Percentiles rank a stretch among this genome's conserved stretches.
phyloP scores from a whole-genome alignment of 805 yeast genomes.

The Kodamaea restingae region DNA sequence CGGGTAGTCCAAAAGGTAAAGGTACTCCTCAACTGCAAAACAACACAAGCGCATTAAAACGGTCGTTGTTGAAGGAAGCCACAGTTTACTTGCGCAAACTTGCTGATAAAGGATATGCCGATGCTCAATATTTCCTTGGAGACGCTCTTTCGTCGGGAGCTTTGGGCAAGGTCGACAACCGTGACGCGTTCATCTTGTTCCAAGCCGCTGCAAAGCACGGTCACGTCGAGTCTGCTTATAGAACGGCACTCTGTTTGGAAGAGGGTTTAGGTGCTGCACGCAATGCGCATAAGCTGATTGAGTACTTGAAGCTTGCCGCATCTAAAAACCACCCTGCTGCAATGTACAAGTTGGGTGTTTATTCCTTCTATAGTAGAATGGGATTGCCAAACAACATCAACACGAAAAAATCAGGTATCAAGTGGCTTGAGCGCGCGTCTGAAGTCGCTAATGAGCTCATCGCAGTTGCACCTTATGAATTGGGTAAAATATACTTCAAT shows the following conservation, averaged over 20 bases:
- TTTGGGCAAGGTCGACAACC: conserved; percentile 72
- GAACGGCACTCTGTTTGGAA: conserved; percentile 88
- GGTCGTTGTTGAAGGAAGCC: conserved; percentile 73
- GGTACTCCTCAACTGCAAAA: too few species aligned
- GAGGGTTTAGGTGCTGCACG: conserved; percentile 91
- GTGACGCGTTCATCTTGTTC: conserved; percentile 72
- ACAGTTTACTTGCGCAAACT: conserved; percentile 62
- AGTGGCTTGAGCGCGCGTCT: conserved; percentile 88
- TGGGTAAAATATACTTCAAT: conserved; percentile 75
- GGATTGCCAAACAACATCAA: conserved; percentile 66
- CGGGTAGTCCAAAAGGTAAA: conserved; percentile 15
- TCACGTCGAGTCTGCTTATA: conserved; percentile 85
- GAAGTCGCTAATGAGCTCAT: conserved; percentile 79
- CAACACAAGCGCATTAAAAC: conserved; percentile 28
- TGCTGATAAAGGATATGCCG: conserved; percentile 75
- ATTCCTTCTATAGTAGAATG: conserved; percentile 79
- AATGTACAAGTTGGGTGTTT: conserved; percentile 86
- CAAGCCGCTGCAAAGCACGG: conserved; percentile 91
- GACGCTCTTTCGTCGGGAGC: conserved; percentile 87
- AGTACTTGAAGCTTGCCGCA: conserved; percentile 81
- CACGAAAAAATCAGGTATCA: conserved; percentile 80
- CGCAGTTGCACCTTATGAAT: conserved; percentile 91
- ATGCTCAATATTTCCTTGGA: conserved; percentile 89
- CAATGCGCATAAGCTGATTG: conserved; percentile 82
- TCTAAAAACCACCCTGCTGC: conserved; percentile 94